Base-by-base conservation (phyloP, 306 rosid species). In the Quercus dentata region DNA sequence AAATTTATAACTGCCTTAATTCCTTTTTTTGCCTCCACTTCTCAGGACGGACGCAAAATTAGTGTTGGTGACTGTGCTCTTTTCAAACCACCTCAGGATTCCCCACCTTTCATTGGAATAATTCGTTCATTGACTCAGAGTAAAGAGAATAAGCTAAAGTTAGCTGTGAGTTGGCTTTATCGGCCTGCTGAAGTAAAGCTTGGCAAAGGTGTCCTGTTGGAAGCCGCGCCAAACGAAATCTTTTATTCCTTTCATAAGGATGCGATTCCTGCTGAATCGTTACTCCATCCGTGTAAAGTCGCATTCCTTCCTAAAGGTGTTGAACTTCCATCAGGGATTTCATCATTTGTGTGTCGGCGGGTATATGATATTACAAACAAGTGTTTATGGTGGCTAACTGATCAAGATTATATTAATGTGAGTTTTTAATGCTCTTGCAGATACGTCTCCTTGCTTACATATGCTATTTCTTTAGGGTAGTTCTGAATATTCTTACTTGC, bases 231-330 rank as follows among this genome's bases (percentile, higher is more conserved):
- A 14, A 93, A 93, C 92, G 98, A 93, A 82, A 74, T 93, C 69
- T 91, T 93, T 83, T 93, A 90, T 87, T 87, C 98, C 86, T 91
- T 93, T 88, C 98, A 91, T 71, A 88, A 85, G 97, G 93, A 89
- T 88, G 97, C 86, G 86, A 90, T 91, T 80, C 88, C 86, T 85
- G 94, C 89, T 82, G 92, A 85, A 79, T 91, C 89, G 18, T 74
- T 93, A 79, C 91, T 93, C 73, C 98, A 93, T 87, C 97, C 94
- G 75, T 93, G 97, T 86, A 93, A 90, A 93, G 98, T 93, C 57
- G 89, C 97, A 83, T 93, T 93, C 73, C 97, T 93, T 79, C 91
- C 91, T 25, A 90, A 91, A 78, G 94, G 89, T 58, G 89, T 81
- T 79, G 90, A 86, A 82, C 92, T 90, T 83, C 92, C 92, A 78